phyloP scores from a whole-genome alignment of 768 basidiomycete species.

The Holtermanniella nyarrowii region DNA sequence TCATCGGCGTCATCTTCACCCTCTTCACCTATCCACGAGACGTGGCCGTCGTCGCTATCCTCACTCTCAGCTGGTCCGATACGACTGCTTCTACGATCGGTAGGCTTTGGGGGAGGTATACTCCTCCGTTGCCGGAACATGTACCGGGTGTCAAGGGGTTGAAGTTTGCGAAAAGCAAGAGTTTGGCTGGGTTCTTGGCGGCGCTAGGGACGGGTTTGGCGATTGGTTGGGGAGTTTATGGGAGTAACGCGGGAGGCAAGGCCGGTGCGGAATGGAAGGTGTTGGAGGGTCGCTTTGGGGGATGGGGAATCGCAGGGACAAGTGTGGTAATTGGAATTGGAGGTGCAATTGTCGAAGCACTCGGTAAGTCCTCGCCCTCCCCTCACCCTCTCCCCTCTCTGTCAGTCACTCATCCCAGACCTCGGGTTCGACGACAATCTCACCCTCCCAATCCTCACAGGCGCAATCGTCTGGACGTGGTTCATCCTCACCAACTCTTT shows the following conservation, averaged over 20 bases:
- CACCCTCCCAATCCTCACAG: constrained; percentile 77
- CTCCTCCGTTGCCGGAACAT: constrained; percentile 51
- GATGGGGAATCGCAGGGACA: constrained; percentile 50
- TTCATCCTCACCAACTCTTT: constrained; percentile 28
- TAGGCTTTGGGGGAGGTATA: constrained; percentile 65
- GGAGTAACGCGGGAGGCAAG: constrained; percentile 22
- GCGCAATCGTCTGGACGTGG: constrained; percentile 55
- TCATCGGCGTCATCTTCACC: constrained; percentile 70
- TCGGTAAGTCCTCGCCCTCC: constrained; percentile 52
- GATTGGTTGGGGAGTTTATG: constrained; percentile 64
- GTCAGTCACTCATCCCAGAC: constrained; percentile 47
- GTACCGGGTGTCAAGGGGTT: constrained; percentile 44
- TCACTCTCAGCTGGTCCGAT: constrained; percentile 95
- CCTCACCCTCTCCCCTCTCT: background rate
- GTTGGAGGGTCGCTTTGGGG: constrained; percentile 21
- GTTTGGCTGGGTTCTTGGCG: constrained; percentile 71
- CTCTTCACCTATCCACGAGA: constrained; percentile 70
- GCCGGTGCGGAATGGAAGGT: constrained; percentile 31
- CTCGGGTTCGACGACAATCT: constrained; percentile 84
- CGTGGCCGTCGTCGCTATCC: constrained; percentile 76
- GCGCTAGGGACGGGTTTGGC: constrained; percentile 61
- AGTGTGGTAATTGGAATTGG: constrained; percentile 59
- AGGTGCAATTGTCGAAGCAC: constrained; percentile 75
- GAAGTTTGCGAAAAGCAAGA: constrained; percentile 71
- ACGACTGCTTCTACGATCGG: constrained; percentile 88